These are phyloP conservation scores for Phalaenopsis aphrodite DNA, from an alignment of 106 monocot species.

Conservation along the genomic window DNA sequence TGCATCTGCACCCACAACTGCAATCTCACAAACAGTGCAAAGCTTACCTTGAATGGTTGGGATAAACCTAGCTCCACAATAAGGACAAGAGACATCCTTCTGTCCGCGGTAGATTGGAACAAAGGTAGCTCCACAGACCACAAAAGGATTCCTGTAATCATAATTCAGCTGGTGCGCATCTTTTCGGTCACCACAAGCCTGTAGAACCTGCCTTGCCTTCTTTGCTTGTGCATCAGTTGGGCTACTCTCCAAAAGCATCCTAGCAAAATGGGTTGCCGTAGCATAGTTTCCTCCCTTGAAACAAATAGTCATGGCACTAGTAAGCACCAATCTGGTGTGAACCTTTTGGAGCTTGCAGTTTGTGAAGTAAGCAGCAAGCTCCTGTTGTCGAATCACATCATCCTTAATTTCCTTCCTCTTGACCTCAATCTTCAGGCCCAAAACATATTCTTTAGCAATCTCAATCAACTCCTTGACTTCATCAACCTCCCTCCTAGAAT, in stretches of 20 bases:
- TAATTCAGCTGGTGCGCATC: slow-evolving; percentile 45
- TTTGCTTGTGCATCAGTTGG: slow-evolving; percentile 38
- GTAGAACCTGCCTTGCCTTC: slow-evolving; percentile 35
- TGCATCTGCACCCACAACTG: slow-evolving; percentile 51
- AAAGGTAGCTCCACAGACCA: slow-evolving; percentile 51
- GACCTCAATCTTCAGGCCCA: slow-evolving; percentile 56
- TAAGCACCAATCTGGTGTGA: slow-evolving; percentile 38
- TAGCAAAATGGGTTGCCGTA: slow-evolving; percentile 36
- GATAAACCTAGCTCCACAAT: slow-evolving; percentile 36
- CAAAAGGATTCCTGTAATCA: slow-evolving; percentile 56
- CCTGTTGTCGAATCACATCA: slow-evolving; percentile 37
- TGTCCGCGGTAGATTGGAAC: slow-evolving; percentile 62
- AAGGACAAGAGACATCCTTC: slow-evolving; percentile 49
- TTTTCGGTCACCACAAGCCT: slow-evolving; percentile 36
- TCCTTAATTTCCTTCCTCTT: slow-evolving; percentile 47
- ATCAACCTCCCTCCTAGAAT: slow-evolving; percentile 56
- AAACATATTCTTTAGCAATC: slow-evolving; percentile 36
- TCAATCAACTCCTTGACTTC: slow-evolving; percentile 61
- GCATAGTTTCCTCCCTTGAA: slow-evolving; percentile 38
- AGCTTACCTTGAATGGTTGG: slow-evolving; percentile 35
- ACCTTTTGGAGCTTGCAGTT: slow-evolving; percentile 56
- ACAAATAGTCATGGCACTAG: slow-evolving; percentile 49
- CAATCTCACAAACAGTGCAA: slow-evolving; percentile 57
- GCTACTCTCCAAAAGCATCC: slow-evolving; percentile 48
- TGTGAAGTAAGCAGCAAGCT: slow-evolving; percentile 57